phyloP scores from a whole-genome alignment of 2,329 filamentous ascomycete genomes.

The Diplodia corticola region DNA sequence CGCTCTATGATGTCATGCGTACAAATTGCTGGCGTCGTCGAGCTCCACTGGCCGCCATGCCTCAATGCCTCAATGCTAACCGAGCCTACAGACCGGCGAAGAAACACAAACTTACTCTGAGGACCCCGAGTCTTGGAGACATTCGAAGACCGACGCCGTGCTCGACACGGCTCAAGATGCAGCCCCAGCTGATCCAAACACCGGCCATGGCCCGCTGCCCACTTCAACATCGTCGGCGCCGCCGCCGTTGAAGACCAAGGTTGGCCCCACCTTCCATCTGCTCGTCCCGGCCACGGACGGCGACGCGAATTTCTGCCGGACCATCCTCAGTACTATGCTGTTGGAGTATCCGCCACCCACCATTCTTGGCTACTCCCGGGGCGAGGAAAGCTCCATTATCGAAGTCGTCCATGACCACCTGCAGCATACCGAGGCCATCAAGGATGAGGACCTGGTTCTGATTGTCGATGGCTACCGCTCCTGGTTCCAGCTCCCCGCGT shows the following conservation, averaged over 20 bases:
- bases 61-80: background rate
- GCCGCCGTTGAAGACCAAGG: constrained; percentile 29
- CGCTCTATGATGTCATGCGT: background rate
- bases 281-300: constrained; percentile 53
- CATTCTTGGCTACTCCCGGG: constrained; percentile 49
- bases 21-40: too few relatives aligned
- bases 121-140: background rate
- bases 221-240: background rate
- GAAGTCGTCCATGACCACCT: constrained; percentile 49
- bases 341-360: constrained; percentile 61
- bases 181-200: background rate
- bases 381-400: constrained; percentile 48
- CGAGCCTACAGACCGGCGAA: background rate
- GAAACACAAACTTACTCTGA: constrained; percentile 1
- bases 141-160: background rate
- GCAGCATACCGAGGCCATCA: constrained; percentile 46
- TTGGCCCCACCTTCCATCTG: constrained; percentile 50
- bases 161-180: background rate
- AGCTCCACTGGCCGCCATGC: background rate
- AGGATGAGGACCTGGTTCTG: constrained; percentile 62
- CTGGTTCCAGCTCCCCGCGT: constrained; percentile 65
- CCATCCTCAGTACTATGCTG: constrained; percentile 58
- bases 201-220: background rate
- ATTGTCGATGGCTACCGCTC: constrained; percentile 65
- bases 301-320: constrained; percentile 57